A percentile compares a stretch with the other conserved stretches of the same genome.
phyloP scores from a whole-genome alignment of 2,329 filamentous ascomycete species.

The Myriosclerotinia curreyana region DNA sequence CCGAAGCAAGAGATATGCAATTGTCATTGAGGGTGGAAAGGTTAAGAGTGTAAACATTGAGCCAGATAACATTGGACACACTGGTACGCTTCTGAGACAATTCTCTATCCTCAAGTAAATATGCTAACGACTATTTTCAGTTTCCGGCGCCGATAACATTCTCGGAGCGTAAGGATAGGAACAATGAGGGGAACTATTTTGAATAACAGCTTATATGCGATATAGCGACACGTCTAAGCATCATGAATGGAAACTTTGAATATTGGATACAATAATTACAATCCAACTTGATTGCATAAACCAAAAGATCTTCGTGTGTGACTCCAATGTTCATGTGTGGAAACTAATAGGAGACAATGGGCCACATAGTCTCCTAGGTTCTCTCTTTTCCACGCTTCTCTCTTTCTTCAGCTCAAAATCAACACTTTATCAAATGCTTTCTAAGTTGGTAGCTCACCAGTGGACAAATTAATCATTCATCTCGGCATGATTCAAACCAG shows the following conservation, averaged over 20 bases:
- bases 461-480: too few species aligned
- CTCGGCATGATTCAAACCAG: too few species aligned
- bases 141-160: conserved; percentile 34
- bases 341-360: too few species aligned
- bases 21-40: conserved; percentile 79
- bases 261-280: conserved; percentile 6
- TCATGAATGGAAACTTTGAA: conserved; percentile 7
- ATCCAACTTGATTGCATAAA: background rate
- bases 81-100: conserved; percentile 36
- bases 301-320: too few species aligned
- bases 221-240: background rate
- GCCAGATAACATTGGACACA: conserved; percentile 80
- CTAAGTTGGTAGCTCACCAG: too few species aligned
- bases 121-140: conserved; percentile 36
- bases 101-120: too few species aligned
- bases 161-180: conserved; percentile 27
- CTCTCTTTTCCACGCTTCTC: too few species aligned
- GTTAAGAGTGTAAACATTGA: conserved; percentile 81
- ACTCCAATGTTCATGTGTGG: too few species aligned
- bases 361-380: too few species aligned
- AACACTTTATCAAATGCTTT: too few species aligned
- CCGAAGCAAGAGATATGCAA: conserved; percentile 83
- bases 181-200: background rate
- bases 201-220: conserved; percentile 17
- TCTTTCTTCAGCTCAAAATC: too few species aligned